Conservation (phyloP, 2,329 filamentous ascomycete genomes). For the Golovinomyces cichoracearum region DNA sequence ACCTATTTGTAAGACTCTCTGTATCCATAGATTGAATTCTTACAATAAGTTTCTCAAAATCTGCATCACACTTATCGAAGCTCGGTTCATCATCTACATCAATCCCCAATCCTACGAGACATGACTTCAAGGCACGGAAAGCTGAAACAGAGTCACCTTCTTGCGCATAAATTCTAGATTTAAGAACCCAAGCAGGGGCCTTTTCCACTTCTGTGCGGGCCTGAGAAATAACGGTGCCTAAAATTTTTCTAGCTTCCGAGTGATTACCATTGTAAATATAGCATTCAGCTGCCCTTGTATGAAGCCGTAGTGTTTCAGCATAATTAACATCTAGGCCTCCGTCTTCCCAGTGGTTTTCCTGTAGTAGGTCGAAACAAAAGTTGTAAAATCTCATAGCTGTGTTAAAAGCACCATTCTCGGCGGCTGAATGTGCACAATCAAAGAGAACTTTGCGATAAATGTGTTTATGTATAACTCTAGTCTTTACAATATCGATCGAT, state of each 20-base stretch:
- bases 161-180: conserved; percentile 53
- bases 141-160: conserved; percentile 44
- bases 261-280: conserved; percentile 55
- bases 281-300: conserved; percentile 58
- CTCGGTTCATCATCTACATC: conserved; percentile 37
- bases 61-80: conserved; percentile 51
- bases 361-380: conserved; percentile 51
- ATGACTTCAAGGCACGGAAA: conserved; percentile 42
- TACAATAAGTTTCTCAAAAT: conserved; percentile 38
- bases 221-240: conserved; percentile 42
- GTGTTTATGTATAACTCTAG: conserved; percentile 30
- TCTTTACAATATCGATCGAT: conserved; percentile 47
- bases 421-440: conserved; percentile 51
- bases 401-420: conserved; percentile 57
- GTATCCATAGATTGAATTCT: conserved; percentile 33
- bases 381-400: conserved; percentile 65
- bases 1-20: conserved; percentile 20
- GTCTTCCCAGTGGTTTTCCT: conserved; percentile 52
- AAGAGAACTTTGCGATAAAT: conserved; percentile 46
- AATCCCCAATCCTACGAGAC: conserved; percentile 42
- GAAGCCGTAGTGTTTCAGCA: conserved; percentile 58
- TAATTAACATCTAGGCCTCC: conserved; percentile 48
- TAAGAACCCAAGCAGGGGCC: conserved; percentile 58
- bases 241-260: conserved; percentile 37
- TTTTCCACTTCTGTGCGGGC: conserved; percentile 53